These are phyloP conservation scores for Saitoella complicata DNA, from an alignment of 805 yeast genomes.

Conservation along the genomic window DNA sequence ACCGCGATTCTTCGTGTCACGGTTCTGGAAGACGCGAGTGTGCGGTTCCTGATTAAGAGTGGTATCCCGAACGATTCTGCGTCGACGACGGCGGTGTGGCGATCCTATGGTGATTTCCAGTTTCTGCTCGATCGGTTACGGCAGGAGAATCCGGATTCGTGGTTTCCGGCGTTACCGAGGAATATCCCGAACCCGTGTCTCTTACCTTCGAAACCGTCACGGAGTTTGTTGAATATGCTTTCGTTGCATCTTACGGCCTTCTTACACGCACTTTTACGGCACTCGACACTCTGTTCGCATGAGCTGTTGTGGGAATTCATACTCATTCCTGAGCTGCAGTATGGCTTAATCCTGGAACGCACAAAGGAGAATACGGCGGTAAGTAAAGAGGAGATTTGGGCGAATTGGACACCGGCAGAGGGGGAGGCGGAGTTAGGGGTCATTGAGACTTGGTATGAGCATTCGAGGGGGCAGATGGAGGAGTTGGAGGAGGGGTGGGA, in stretches of 20 bases:
- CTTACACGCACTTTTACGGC: conserved; percentile 28
- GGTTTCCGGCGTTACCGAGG: conserved; percentile 20
- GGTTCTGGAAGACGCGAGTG: conserved; percentile 12
- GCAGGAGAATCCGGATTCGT: conserved; percentile 22
- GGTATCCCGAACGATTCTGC: conserved; percentile 9
- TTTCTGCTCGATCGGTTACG: conserved; percentile 21
- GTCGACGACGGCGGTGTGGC: conserved; percentile 14
- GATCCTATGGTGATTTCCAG: conserved; percentile 20
- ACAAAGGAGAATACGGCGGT: conserved; percentile 11
- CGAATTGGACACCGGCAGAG: too few species aligned
- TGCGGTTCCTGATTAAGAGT: conserved; percentile 12
- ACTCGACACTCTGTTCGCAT: conserved; percentile 22
- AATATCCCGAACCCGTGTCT: conserved; percentile 17
- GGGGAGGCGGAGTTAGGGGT: too few species aligned
- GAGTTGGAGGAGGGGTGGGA: too few species aligned
- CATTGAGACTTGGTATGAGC: too few species aligned
- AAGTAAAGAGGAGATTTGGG: too few species aligned
- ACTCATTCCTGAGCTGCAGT: conserved; percentile 22
- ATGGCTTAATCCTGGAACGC: conserved; percentile 22
- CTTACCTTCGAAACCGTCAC: conserved; percentile 18
- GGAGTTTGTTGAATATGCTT: conserved; percentile 22
- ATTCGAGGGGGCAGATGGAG: too few species aligned
- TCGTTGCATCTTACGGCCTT: conserved; percentile 34
- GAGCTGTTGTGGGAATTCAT: conserved; percentile 31
- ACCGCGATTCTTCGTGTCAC: conserved; percentile 14